Conservation (phyloP, 306 rosid species). For the Quercus engelmannii region DNA sequence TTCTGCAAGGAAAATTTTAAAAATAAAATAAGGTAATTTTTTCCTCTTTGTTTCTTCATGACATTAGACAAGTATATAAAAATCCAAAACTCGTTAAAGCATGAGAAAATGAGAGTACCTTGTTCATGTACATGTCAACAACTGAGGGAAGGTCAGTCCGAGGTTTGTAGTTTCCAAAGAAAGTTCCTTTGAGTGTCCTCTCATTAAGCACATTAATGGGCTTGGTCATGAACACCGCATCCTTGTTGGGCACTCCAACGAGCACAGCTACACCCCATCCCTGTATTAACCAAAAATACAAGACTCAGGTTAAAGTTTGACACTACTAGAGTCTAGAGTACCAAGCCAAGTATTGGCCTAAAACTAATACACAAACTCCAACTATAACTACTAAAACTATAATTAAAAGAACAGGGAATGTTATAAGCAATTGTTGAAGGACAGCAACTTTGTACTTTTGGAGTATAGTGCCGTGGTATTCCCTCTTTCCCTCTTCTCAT, state of each 20-base stretch:
- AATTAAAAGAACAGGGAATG: too few species aligned
- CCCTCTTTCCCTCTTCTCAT: too few species aligned
- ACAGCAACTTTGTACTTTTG: too few species aligned
- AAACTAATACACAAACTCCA: too few species aligned
- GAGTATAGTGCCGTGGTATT: too few species aligned
- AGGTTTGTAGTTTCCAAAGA: slow-evolving; percentile 55
- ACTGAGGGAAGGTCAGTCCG: slow-evolving; percentile 40
- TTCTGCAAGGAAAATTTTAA: slow-evolving; percentile 17
- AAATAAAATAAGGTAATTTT: too few species aligned
- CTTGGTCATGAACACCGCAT: slow-evolving; percentile 36
- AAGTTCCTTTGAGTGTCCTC: slow-evolving; percentile 52
- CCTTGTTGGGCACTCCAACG: slow-evolving; percentile 46
- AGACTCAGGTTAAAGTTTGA: too few species aligned
- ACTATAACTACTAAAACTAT: too few species aligned
- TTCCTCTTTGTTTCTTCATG: background rate
- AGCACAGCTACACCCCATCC: slow-evolving; percentile 62
- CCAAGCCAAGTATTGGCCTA: too few species aligned
- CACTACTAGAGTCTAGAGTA: too few species aligned
- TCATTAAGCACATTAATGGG: slow-evolving; percentile 38
- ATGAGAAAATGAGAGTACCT: slow-evolving; percentile 19
- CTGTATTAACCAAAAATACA: slow-evolving; percentile 3
- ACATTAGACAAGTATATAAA: background rate
- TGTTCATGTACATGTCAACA: slow-evolving; percentile 52
- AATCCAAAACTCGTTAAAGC: too few species aligned
- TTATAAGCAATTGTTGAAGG: too few species aligned